These are phyloP conservation scores for Ramaria sp. DNA, from an alignment of 768 basidiomycete species.

Conservation along the genomic window DNA sequence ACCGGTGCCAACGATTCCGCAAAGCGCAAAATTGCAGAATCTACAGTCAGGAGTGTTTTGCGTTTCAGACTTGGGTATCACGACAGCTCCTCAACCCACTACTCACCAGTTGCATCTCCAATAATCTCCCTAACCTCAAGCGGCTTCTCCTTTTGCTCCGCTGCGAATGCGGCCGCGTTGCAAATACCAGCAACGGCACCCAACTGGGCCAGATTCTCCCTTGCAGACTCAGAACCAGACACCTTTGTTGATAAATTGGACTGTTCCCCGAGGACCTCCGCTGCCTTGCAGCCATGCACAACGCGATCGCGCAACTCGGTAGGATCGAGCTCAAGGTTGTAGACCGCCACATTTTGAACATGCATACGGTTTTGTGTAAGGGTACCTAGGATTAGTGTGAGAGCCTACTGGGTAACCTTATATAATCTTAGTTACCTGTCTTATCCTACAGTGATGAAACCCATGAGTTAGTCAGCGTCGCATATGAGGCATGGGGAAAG, in stretches of 20 bases:
- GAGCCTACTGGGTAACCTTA: background rate
- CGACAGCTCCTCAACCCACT: background rate
- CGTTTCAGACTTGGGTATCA: background rate
- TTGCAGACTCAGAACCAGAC: background rate
- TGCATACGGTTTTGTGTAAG: slow-evolving; percentile 53
- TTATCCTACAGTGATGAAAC: slow-evolving; percentile 34
- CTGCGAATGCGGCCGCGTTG: slow-evolving; percentile 38
- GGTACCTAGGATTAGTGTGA: slow-evolving; percentile 18
- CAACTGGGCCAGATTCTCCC: slow-evolving; percentile 16
- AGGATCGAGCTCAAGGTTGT: slow-evolving; percentile 17
- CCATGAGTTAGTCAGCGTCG: background rate
- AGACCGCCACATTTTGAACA: slow-evolving; percentile 36
- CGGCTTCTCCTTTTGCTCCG: slow-evolving; percentile 18
- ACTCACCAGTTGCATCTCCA: slow-evolving; percentile 46
- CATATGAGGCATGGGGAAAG: slow-evolving; percentile 11
- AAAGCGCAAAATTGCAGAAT: slow-evolving; percentile 46
- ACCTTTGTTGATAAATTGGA: slow-evolving; percentile 1
- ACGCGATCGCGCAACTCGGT: background rate
- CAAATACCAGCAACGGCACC: slow-evolving; percentile 37
- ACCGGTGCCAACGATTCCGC: slow-evolving; percentile 24
- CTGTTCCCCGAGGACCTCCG: background rate
- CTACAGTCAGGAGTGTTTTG: slow-evolving; percentile 16
- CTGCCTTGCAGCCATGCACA: background rate
- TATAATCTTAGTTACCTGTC: slow-evolving; percentile 26
- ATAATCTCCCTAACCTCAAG: slow-evolving; percentile 21